A percentile compares a stretch with the other conserved stretches of the same genome.
Conservation (phyloP, 176 grass and related monocot species). For the Eragrostis curvula region DNA sequence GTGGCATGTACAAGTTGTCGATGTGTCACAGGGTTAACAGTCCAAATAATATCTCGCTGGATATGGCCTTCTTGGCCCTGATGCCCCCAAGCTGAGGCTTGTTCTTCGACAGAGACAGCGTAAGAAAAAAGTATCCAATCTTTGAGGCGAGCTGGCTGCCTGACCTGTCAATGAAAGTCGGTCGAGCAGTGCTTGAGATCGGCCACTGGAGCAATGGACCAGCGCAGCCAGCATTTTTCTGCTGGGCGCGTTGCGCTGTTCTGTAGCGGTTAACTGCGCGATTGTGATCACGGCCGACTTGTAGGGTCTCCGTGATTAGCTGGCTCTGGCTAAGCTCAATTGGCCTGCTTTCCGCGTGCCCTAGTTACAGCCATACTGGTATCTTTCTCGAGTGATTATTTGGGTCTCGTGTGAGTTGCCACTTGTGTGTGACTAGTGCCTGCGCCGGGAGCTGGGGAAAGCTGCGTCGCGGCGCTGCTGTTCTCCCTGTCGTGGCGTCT, state of each 20-base stretch:
- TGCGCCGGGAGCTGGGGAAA: neutral
- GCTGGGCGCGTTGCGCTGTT: neutral
- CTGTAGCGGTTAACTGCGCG: neutral
- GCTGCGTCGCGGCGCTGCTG: neutral
- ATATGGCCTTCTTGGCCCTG: slow-evolving; percentile 12
- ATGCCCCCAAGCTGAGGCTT: neutral
- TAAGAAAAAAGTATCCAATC: neutral
- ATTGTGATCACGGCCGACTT: neutral
- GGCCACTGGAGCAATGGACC: neutral
- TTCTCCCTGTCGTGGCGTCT: neutral
- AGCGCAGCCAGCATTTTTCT: neutral
- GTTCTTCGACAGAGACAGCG: neutral
- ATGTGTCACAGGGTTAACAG: neutral
- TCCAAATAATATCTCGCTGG: slow-evolving; percentile 33
- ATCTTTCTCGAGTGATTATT: neutral
- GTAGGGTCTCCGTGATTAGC: neutral
- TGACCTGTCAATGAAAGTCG: neutral
- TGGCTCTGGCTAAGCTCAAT: neutral
- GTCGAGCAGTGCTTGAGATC: neutral
- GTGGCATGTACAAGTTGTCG: neutral
- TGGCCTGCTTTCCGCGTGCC: neutral
- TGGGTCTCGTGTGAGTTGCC: neutral
- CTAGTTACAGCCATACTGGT: neutral
- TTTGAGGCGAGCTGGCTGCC: neutral
- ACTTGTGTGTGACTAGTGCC: neutral